Conservation (phyloP, 2,329 filamentous ascomycete genomes). For the Stagonosporopsis rhizophila region DNA sequence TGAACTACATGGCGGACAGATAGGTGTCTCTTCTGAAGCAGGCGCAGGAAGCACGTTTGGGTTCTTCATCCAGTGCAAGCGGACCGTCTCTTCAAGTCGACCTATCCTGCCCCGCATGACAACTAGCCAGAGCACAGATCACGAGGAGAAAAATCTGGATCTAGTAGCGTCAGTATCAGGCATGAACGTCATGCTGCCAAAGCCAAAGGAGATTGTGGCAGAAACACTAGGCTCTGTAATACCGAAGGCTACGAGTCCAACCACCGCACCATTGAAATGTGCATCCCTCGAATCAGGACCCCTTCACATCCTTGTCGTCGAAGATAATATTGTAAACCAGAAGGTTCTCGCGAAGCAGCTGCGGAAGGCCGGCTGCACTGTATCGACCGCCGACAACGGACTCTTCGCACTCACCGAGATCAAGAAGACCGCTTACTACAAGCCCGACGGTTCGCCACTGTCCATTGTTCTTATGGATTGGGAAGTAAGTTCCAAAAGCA, state of each 20-base stretch:
- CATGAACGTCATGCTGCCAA: slow-evolving; percentile 1
- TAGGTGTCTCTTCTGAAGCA: slow-evolving; percentile 42
- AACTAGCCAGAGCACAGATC: slow-evolving; percentile 13
- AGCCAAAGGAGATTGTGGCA: slow-evolving; percentile 4
- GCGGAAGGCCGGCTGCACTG: slow-evolving; percentile 37
- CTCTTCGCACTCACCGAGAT: slow-evolving; percentile 40
- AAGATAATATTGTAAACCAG: slow-evolving; percentile 50
- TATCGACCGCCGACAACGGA: slow-evolving; percentile 44
- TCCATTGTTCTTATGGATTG: slow-evolving; percentile 47
- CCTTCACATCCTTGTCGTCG: slow-evolving; percentile 43
- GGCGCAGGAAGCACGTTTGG: slow-evolving; percentile 44
- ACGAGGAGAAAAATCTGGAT: slow-evolving; percentile 12
- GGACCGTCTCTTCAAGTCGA: slow-evolving; percentile 18
- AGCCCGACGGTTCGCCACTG: slow-evolving; percentile 26
- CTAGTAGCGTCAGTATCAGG: slow-evolving; percentile 18
- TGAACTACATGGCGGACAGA: slow-evolving; percentile 47
- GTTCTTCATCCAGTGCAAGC: slow-evolving; percentile 43
- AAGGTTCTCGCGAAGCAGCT: slow-evolving; percentile 45
- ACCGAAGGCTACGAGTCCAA: not conserved
- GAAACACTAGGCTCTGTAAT: not conserved
- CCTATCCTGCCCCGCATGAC: slow-evolving; percentile 3
- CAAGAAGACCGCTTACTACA: slow-evolving; percentile 25
- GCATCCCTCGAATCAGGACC: not conserved
- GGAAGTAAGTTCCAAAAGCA: slow-evolving; percentile 19
- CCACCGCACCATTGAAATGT: not conserved